phyloP scores from a whole-genome alignment of 768 basidiomycete genomes.

The Boletus rubescentipes region DNA sequence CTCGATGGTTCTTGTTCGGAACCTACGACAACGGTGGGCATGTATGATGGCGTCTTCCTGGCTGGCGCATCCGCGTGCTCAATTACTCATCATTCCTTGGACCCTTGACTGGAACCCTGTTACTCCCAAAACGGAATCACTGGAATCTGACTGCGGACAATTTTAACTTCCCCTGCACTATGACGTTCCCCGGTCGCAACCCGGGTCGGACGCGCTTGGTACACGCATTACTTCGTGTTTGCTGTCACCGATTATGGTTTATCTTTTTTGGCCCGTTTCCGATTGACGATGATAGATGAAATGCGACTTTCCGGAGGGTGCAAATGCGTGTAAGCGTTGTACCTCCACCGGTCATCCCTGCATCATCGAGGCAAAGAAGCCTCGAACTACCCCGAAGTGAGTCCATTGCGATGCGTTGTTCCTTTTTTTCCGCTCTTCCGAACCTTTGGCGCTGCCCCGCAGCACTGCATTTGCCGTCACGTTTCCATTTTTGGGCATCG shows the following conservation, averaged over 20 bases:
- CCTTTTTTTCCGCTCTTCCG: neutral
- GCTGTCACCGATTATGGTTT: slow-evolving; percentile 12
- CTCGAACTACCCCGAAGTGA: slow-evolving; percentile 78
- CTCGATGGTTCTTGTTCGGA: slow-evolving; percentile 14
- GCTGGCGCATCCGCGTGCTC: neutral
- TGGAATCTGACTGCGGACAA: slow-evolving; percentile 6
- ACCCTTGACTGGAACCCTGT: slow-evolving; percentile 1
- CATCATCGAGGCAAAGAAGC: slow-evolving; percentile 82
- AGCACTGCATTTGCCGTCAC: slow-evolving; percentile 29
- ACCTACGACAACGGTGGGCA: slow-evolving; percentile 9
- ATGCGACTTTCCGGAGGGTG: slow-evolving; percentile 73
- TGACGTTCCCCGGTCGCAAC: slow-evolving; percentile 6
- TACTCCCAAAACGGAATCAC: slow-evolving; percentile 13
- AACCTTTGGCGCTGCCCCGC: slow-evolving; percentile 2
- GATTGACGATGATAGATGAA: slow-evolving; percentile 60
- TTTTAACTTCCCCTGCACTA: slow-evolving; percentile 1
- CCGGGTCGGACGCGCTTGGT: neutral
- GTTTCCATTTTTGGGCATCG: slow-evolving; percentile 25
- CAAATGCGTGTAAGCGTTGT: slow-evolving; percentile 79
- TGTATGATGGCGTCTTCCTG: slow-evolving; percentile 2
- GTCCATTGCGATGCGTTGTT: slow-evolving; percentile 35
- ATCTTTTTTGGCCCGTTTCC: slow-evolving; percentile 9
- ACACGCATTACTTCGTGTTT: neutral
- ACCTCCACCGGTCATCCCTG: slow-evolving; percentile 71
- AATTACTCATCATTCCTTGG: slow-evolving; percentile 3